phyloP scores from a whole-genome alignment of 225 moss, liverwort and hornwort species.

The Neckera pumila region DNA sequence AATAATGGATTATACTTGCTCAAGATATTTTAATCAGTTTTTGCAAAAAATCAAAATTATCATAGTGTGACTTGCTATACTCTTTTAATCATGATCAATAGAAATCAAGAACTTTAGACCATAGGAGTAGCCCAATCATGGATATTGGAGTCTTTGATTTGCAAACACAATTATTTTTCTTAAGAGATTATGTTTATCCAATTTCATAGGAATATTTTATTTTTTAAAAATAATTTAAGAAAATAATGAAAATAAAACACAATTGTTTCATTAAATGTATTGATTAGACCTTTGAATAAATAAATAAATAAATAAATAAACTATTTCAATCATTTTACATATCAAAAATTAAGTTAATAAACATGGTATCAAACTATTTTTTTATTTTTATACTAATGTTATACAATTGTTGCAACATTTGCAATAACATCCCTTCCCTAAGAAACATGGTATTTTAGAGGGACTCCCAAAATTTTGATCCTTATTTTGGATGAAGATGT shows the following conservation, averaged over 20 bases:
- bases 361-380: not conserved
- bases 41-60: too few relatives aligned
- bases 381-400: too few relatives aligned
- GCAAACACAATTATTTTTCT: not conserved
- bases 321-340: not conserved
- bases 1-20: not conserved
- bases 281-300: not conserved
- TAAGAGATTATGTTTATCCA: not conserved
- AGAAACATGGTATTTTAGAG: not conserved
- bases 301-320: rapidly evolving
- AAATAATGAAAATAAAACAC: not conserved
- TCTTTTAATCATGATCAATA: too few relatives aligned
- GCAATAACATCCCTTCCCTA: rapidly evolving
- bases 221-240: not conserved
- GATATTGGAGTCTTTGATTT: not conserved
- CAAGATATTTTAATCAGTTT: not conserved
- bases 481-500: not conserved
- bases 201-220: not conserved
- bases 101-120: too few relatives aligned
- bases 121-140: rapidly evolving
- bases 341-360: not conserved
- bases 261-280: not conserved
- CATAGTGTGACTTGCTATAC: not conserved
- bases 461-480: not conserved
- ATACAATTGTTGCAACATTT: not conserved